Base-by-base conservation (phyloP, 108 stramenopile species). In the Licmophora abbreviata region DNA sequence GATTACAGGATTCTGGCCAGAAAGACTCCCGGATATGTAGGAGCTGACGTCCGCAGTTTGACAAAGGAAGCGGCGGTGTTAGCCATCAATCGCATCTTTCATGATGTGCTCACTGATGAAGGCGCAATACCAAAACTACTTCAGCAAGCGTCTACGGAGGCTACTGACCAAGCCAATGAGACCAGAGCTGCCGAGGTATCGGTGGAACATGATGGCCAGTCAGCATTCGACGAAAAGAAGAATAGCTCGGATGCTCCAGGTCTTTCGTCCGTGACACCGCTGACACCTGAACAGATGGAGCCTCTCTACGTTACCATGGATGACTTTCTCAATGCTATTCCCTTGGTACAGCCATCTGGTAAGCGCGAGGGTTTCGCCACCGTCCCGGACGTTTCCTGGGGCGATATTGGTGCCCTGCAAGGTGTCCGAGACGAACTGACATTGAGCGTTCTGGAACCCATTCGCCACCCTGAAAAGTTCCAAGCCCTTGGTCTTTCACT, bases 361-460 rank as follows among this genome's bases (percentile, higher is more conserved):
- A 98, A 97, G 65, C 81, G 99, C 27, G 99, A 99, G 61, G 99
- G 99, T 36, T 99, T 99, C 68, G 97, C 99, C 12, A 95, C 93
- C 2, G 95, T 95, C 32, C 99, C 99, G 0, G 95, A 90, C 63
- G 97, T 98, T 3, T 81, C 88, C 0, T 99, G 99, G 99, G 70
- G 79, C 51, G 96, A 98, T 56, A 88, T 99, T 54, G 99, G 99
- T 32, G 88, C 88, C 7, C 55, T 94, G 24, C 51, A 71, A 26
- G 48, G 62, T 36, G 87, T 97, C 33, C 89, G 99, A 0, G 96
- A 96, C 61, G 99, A 99, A 63, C 66, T 99, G 51, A 64, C 75
- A 5, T 45, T 97, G 53, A 86, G 85, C 56, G 87, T 98, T 5
- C 44, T 97, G 40, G 97, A 97, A 63, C 97, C 97, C 10, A 98